phyloP scores from a whole-genome alignment of 2,329 filamentous ascomycete genomes.

The Fonsecaea pedrosoi region DNA sequence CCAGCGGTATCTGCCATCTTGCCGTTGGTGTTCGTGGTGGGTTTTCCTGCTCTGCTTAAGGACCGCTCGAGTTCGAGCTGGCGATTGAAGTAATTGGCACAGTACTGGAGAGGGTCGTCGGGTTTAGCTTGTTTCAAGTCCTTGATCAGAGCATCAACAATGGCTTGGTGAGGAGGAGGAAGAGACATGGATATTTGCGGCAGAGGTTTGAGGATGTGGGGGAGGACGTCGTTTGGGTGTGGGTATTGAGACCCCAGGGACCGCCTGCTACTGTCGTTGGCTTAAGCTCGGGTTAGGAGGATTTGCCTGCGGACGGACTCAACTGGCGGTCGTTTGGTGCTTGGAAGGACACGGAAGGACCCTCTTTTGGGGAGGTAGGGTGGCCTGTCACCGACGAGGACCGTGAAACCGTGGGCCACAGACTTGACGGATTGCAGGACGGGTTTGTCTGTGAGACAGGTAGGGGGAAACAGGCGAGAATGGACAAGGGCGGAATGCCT shows the following conservation, averaged over 20 bases:
- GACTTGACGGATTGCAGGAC: conserved; percentile 12
- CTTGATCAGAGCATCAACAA: conserved; percentile 68
- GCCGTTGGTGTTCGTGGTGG: conserved; percentile 49
- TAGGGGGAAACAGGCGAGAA: conserved; percentile 16
- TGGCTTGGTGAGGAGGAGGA: conserved; percentile 63
- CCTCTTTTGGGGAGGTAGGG: conserved; percentile 26
- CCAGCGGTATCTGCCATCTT: conserved; percentile 77
- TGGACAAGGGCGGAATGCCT: conserved; percentile 19
- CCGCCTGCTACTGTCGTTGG: conserved; percentile 23
- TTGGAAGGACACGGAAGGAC: conserved; percentile 27
- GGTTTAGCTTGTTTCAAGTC: conserved; percentile 66
- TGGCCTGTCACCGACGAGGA: conserved; percentile 27
- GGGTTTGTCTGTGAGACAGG: neutral
- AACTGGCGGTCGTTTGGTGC: conserved; percentile 14
- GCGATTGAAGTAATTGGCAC: conserved; percentile 70
- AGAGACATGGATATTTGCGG: conserved; percentile 51
- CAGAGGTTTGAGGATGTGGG: conserved; percentile 33
- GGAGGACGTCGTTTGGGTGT: conserved; percentile 21
- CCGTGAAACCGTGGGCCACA: conserved; percentile 16
- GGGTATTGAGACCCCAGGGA: conserved; percentile 17
- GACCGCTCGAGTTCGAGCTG: conserved; percentile 70
- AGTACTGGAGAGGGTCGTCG: conserved; percentile 72
- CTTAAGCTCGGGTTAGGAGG: conserved; percentile 18
- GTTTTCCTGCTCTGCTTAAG: conserved; percentile 56
- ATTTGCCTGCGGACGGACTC: conserved; percentile 14